Evolutionary conservation across 345 rosid species (phyloP).

Genomic region (Populus davidiana): DNA sequence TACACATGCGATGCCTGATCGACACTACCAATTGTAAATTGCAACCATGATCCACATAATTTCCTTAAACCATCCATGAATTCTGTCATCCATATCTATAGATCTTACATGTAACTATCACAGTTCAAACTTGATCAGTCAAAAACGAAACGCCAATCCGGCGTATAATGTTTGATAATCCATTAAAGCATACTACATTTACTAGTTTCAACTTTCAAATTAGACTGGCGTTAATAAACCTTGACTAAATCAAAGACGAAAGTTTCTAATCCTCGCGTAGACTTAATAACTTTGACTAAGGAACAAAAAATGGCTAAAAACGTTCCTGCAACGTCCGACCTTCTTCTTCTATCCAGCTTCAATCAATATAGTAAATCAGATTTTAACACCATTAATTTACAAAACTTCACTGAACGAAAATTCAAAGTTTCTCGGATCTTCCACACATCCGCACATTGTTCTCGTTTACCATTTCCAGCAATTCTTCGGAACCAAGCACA

Average conservation of each 20-base stretch:
- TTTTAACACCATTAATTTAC: not conserved
- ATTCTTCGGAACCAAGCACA: no score
- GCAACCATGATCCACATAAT: not conserved
- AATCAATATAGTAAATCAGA: not conserved
- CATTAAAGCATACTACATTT: not conserved
- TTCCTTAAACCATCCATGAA: conserved; percentile 4
- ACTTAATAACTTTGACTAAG: not conserved
- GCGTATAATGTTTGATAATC: not conserved
- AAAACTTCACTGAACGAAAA: not conserved
- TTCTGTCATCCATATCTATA: not conserved
- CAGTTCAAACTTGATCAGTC: not conserved
- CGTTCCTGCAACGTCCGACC: no score
- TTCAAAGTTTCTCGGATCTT: not conserved
- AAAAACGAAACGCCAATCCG: conserved; percentile 4
- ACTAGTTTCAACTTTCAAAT: not conserved
- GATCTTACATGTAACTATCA: not conserved
- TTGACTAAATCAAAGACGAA: not conserved
- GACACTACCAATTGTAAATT: not conserved
- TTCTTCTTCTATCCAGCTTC: no score
- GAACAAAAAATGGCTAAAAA: not conserved
- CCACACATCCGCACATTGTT: not conserved
- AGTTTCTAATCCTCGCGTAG: not conserved
- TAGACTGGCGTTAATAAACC: not conserved
- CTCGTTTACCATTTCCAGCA: conserved; percentile 3
- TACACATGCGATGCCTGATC: not conserved